Evolutionary conservation across 768 basidiomycete genomes (phyloP), one percentile per base, ranked within the genome.

Genomic region (Hygrophoropsis aurantiaca): DNA sequence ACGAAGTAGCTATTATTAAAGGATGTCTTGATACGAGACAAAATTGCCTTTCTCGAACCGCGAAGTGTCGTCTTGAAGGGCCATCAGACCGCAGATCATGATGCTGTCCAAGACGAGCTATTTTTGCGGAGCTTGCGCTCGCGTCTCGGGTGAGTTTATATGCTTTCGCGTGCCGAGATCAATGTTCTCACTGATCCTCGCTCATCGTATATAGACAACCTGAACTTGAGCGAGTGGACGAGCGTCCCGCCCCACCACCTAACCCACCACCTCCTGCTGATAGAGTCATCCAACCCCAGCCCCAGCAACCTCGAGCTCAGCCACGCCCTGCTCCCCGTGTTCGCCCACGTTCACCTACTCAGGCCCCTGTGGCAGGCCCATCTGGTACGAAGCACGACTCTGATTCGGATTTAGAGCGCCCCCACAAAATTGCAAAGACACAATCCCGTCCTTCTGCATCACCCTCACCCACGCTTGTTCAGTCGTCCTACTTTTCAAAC

Each of bases 41-140:
- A 89, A 4, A 80, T 85, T 39, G 85, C 85, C 0, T 84, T 88
- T 47, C 80, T 97, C 5, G 85, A 91, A 55, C 89, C 90, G 1
- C 66, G 69, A 6, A 84, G 79, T 23, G 74, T 89, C 6, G 69
- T 67, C 3, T 58, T 88, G 47, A 73, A 82, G 51, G 87, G 84
- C 1, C 74, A 84, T 49, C 70, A 71, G 45, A 80, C 80, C 6
- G 81, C 80, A 23, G 88, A 90, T 38, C 75, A 83, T 20, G 83
- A 93, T 35, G 70, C 53, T 3, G 56, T 75, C 18, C 84, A 82
- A 43, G 75, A 78, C 23, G 61, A 62, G 1, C 69, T 83, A 44
- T 91, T 97, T 59, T 69, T 80, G 9, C 72, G 75, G 35, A 74
- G 78, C 20, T 71, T 95, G 16, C 75, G 77, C 39, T 58, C 64